These are phyloP conservation scores for Plantago elongata DNA, from an alignment of 257 asterid genomes.

Conservation along the genomic window DNA sequence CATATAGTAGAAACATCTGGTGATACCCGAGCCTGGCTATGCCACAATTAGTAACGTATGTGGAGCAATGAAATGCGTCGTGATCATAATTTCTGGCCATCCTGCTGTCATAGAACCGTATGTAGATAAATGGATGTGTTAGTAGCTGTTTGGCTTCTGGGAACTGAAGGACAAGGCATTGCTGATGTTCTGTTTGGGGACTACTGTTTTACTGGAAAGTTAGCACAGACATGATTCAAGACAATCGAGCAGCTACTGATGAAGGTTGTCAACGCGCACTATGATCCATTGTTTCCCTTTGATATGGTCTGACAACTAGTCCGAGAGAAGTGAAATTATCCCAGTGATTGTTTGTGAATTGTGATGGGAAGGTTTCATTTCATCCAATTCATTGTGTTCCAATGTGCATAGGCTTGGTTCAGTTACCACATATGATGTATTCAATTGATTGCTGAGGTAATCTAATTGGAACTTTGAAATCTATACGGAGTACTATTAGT, in stretches of 20 bases:
- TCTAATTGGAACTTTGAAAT: too few species aligned
- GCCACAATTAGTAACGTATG: slow-evolving; percentile 40
- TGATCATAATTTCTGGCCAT: slow-evolving; percentile 48
- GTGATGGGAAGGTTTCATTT: too few species aligned
- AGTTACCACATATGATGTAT: too few species aligned
- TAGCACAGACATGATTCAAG: slow-evolving; percentile 55
- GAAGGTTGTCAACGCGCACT: slow-evolving; percentile 48
- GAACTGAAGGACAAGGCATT: slow-evolving; percentile 59
- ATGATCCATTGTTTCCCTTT: slow-evolving; percentile 55
- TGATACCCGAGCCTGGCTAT: slow-evolving; percentile 36
- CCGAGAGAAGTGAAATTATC: slow-evolving; percentile 26
- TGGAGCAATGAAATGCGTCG: slow-evolving; percentile 34
- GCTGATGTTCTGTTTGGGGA: slow-evolving; percentile 50
- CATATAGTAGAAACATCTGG: too few species aligned
- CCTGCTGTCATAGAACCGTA: slow-evolving; percentile 52
- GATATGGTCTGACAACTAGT: slow-evolving; percentile 40
- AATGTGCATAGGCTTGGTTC: too few species aligned
- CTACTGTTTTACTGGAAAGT: slow-evolving; percentile 48
- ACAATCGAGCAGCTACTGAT: slow-evolving; percentile 56
- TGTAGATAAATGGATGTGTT: slow-evolving; percentile 39
- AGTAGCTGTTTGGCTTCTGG: slow-evolving; percentile 67
- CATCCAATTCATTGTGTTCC: too few species aligned
- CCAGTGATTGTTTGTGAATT: slow-evolving; percentile 7
- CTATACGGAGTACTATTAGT: too few species aligned
- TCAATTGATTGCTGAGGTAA: too few species aligned